Evolutionary conservation across 441 rosid species (phyloP), one percentile per base, ranked within the genome.

Genomic region (Raphanus hybrid): DNA sequence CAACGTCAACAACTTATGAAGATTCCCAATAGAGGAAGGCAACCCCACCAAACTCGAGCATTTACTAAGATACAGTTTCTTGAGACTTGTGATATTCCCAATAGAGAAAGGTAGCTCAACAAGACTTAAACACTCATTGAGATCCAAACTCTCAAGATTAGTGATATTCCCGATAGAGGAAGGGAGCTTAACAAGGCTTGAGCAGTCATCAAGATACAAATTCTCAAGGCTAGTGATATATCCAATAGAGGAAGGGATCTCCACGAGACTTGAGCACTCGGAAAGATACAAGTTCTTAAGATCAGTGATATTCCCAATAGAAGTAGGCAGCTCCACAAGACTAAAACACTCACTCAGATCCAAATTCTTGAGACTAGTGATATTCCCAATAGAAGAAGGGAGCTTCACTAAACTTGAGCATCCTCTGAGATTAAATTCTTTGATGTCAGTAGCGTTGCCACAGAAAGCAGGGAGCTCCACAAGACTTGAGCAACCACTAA

Each of bases 381-480:
- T 8, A 8, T 55, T 55, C 12, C 60, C 60, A 18, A 55, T 55
- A 55, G 60, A 55, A 18, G 26, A 55, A 16, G 60, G 27, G 60
- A 55, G 60, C 11, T 55, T 16, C 60, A 55, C 27, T 18, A 55
- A 18, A 55, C 27, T 55, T 55, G 60, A 55, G 27, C 60, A 55
- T 3, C 60, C 27, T 16, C 27, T 55, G 12, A 55, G 60, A 55
- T 55, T 18, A 55, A 55, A 55, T 8, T 55, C 60, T 55, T 55
- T 54, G 11, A 15, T 54, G 16, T 54, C 59, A 54, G 59, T 54
- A 54, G 59, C 59, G 16, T 15, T 54, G 2, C 59, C 59, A 54
- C 59, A 54, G 7, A 54, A 54, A 16, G 59, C 59, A 54, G 59
- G 59, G 59, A 54, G 59, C 59, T 54, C 59, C 59, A 54, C 59